Evolutionary conservation across 192 early-diverging fungal genomes (phyloP).

Genomic region (Coemansia sp.): DNA sequence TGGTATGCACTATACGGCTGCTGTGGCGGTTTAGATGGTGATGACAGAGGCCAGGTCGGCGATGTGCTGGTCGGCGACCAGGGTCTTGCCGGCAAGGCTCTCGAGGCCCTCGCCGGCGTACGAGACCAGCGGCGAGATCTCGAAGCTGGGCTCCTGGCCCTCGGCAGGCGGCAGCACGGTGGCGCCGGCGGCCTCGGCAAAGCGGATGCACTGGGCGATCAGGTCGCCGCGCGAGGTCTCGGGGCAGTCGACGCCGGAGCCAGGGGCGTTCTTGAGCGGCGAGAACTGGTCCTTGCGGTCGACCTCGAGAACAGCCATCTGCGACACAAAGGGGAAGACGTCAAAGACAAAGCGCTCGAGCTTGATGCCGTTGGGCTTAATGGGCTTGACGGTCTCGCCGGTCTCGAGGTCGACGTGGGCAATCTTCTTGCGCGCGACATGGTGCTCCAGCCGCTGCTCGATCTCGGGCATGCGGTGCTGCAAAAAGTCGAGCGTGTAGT

Average conservation of each 20-base stretch:
- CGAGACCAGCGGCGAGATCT: constrained; percentile 85
- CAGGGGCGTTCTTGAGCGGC: constrained; percentile 96
- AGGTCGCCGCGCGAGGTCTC: constrained; percentile 92
- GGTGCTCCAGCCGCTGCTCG: constrained; percentile 86
- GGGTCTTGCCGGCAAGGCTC: constrained; percentile 60
- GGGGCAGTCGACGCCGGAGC: constrained; percentile 80
- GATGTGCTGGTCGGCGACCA: constrained; percentile 37
- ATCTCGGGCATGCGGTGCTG: constrained; percentile 72
- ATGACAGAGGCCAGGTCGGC: constrained; percentile 19
- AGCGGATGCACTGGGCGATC: constrained; percentile 81
- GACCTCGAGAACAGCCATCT: constrained; percentile 89
- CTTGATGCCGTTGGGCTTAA: constrained; percentile 93
- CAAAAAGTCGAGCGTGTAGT: constrained; percentile 91
- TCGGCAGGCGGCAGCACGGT: constrained; percentile 56
- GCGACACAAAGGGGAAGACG: constrained; percentile 88
- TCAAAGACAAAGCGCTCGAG: constrained; percentile 99
- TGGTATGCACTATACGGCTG: neutral
- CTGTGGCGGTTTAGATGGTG: constrained; percentile 7
- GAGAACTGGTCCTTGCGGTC: constrained; percentile 94
- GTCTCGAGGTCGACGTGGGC: constrained; percentile 77
- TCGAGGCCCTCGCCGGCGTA: constrained; percentile 95
- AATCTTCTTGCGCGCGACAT: constrained; percentile 98
- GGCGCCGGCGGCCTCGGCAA: constrained; percentile 81
- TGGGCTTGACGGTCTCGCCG: constrained; percentile 67
- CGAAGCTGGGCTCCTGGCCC: constrained; percentile 57